Evolutionary conservation across 2,329 filamentous ascomycete species (phyloP).

Genomic region (Cladophialophora psammophila): DNA sequence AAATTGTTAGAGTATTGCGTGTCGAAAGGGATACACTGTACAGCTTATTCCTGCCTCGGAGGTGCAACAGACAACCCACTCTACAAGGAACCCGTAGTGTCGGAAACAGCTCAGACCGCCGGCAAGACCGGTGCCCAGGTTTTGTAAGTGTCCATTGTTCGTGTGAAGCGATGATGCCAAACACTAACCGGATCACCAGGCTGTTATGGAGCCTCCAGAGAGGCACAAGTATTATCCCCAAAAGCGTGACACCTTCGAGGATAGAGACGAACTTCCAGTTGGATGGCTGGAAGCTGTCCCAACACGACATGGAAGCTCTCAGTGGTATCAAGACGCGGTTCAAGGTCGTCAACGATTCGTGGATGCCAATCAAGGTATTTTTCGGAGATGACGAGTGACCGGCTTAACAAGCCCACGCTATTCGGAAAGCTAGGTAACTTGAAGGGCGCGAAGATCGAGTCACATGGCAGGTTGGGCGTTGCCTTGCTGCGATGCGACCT

Average conservation of each 20-base stretch:
- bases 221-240: constrained; percentile 84
- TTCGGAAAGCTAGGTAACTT: not conserved
- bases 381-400: constrained; percentile 53
- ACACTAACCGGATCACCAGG: constrained; percentile 19
- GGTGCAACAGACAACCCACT: constrained; percentile 74
- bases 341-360: constrained; percentile 77
- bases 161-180: constrained; percentile 67
- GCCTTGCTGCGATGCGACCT: not conserved
- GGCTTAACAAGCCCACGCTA: not conserved
- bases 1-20: constrained; percentile 76
- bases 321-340: constrained; percentile 75
- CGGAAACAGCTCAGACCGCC: constrained; percentile 20
- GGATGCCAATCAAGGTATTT: constrained; percentile 78
- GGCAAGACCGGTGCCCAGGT: constrained; percentile 30
- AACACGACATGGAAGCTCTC: constrained; percentile 74
- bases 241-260: constrained; percentile 75
- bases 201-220: constrained; percentile 81
- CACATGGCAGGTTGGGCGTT: not conserved
- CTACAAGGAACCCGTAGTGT: constrained; percentile 55
- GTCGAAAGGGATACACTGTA: constrained; percentile 75
- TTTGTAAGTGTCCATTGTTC: constrained; percentile 43
- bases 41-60: constrained; percentile 68
- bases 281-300: constrained; percentile 75
- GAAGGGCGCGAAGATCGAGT: not conserved
- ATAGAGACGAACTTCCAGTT: constrained; percentile 79